Base-by-base conservation (phyloP, 1,139 yeast genomes). In the Taphrina confusa region DNA sequence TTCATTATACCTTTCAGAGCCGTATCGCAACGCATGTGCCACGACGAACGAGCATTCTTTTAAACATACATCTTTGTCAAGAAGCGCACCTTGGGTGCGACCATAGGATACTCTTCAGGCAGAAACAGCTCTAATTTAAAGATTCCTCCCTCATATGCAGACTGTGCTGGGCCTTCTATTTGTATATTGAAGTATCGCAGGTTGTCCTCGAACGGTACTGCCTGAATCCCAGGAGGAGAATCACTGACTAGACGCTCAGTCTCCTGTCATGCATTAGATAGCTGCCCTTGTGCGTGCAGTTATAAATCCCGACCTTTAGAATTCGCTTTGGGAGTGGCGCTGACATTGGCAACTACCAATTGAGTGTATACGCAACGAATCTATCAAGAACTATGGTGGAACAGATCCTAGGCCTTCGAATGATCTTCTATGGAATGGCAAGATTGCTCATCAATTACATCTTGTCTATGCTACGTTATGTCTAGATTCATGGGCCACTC, bases 201-300 rank as follows among this genome's bases (percentile, higher is more conserved):
- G 72, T 92, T 92, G 65, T 90, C 96, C 63, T 91, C 97, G 65
- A 87, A 94, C 4, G 98, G 98, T 47, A 77, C 81, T 1, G 98
- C 98, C 0, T 85, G 80, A 69, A 92, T 94, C 1, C 98, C 98
- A 1, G 97, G 95, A 1, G 92, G 97, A 0, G 98, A 98, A 69
- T 94, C 98, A 39, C 91, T 83, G 37, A 86, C 86, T 50, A 92
- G 77, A 66, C 97, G 79, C 72, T 92, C 96, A 6, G 97, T 91
- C 75, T 94, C 98, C 84, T 82, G 55, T 25, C 16, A 20, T n/a
- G n/a, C 37, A 56, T 58, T 18, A 44, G 42, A 44, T 18, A 12
- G 14, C 37, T 12, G 34, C 9, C 1, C 8, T 14, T n/a, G n/a
- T 1, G 28, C 11, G 8, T 6, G 27, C 18, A 22, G 20, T 11